Conservation (phyloP, 768 basidiomycete genomes). For the Asterophora parasitica region DNA sequence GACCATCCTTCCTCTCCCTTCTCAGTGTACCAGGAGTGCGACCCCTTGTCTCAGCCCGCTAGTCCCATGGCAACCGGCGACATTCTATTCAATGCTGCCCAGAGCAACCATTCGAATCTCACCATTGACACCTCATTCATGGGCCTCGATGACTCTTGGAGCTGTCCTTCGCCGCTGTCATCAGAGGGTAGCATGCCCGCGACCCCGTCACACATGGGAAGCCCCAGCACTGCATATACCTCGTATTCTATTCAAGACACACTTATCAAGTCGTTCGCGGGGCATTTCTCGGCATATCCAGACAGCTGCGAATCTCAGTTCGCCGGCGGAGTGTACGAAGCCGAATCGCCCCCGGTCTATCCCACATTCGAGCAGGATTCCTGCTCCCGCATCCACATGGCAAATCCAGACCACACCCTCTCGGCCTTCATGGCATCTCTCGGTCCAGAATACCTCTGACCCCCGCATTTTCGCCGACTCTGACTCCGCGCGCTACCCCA, state of each 20-base stretch:
- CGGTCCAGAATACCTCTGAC: slow-evolving; percentile 26
- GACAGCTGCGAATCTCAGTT: slow-evolving; percentile 15
- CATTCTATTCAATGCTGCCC: slow-evolving; percentile 8
- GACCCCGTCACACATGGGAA: slow-evolving; percentile 33
- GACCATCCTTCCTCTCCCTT: slow-evolving; percentile 30
- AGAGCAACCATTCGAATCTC: slow-evolving; percentile 21
- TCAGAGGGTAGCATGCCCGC: slow-evolving; percentile 32
- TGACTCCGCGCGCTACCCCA: neutral
- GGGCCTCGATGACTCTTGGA: slow-evolving; percentile 36
- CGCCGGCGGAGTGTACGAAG: slow-evolving; percentile 11
- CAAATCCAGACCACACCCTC: slow-evolving; percentile 26
- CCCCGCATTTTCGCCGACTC: slow-evolving; percentile 9
- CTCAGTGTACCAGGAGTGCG: slow-evolving; percentile 24
- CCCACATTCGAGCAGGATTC: slow-evolving; percentile 17
- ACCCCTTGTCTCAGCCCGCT: slow-evolving; percentile 21
- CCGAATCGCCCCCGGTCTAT: slow-evolving; percentile 20
- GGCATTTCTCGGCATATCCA: slow-evolving; percentile 19
- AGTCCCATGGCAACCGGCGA: slow-evolving; percentile 15
- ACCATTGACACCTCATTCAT: slow-evolving; percentile 37
- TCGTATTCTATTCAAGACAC: slow-evolving; percentile 27
- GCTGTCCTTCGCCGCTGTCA: slow-evolving; percentile 36
- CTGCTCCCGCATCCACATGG: slow-evolving; percentile 21
- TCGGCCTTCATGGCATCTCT: slow-evolving; percentile 34
- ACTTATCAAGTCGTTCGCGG: slow-evolving; percentile 24
- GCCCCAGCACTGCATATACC: slow-evolving; percentile 23